Evolutionary conservation across 257 asterid genomes (phyloP), one percentile per base, ranked within the genome.

Genomic region (Jaltomata sinuosa): DNA sequence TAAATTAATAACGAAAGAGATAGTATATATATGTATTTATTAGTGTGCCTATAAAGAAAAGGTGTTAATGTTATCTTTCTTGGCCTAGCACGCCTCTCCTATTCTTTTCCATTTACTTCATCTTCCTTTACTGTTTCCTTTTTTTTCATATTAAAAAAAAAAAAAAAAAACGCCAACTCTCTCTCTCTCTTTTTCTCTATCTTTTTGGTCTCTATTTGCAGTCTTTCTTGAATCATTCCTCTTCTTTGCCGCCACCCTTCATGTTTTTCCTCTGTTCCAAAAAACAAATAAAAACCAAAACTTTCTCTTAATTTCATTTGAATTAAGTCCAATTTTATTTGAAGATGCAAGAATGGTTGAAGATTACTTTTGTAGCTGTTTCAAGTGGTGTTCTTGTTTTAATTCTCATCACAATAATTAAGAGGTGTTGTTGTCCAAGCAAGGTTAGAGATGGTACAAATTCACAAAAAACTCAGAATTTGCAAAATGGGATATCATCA

Each of bases 181-280:
- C 81, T 47, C 62, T 25, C 3, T 11, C n/a, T n/a, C n/a, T 54
- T 4, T 83, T 81, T 55, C 25, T 32, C 59, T 31, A 59, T 78
- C 85, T 74, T 49, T 61, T 18, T 64, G 76, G 45, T 81, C 50
- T 57, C 74, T 82, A 67, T 83, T 38, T 88, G 90, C 87, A 85
- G 92, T 90, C 91, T 87, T 90, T 86, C 87, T 91, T 91, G 95
- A 94, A 91, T 80, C 61, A 74, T 71, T 86, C 92, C 16, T 38
- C 74, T 89, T 90, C 89, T 83, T 77, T 77, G 62, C 82, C 90
- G 89, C 89, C 81, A 81, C 61, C 83, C 84, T 59, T 68, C 55
- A 32, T 69, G 64, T 31, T 52, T 82, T 53, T 61, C 29, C 42
- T 76, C 71, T 52, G 52, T 36, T 61, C 22, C 18, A 14, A 80